phyloP scores from a whole-genome alignment of 2,329 filamentous ascomycete species.

The Aureobasidium sp. region DNA sequence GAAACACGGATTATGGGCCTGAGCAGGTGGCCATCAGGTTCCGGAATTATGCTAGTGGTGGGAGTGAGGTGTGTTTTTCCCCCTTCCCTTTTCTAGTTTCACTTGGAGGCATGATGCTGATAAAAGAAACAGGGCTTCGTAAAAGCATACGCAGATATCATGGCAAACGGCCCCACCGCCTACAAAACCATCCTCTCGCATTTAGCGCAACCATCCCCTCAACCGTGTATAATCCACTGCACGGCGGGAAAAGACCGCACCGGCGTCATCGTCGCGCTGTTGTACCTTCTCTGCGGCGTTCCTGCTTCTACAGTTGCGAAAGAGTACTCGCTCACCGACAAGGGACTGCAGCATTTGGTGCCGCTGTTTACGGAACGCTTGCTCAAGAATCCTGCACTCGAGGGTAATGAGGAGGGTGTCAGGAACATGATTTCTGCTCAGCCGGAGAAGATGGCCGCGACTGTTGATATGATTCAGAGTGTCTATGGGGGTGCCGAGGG shows the following conservation, averaged over 20 bases:
- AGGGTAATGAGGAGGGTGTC: slow-evolving; percentile 36
- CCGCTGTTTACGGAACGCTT: slow-evolving; percentile 44
- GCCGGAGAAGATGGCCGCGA: slow-evolving; percentile 44
- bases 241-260: slow-evolving; percentile 72
- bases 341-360: slow-evolving; percentile 42
- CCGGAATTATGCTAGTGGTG: slow-evolving; percentile 49
- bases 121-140: slow-evolving; percentile 44
- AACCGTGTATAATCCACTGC: slow-evolving; percentile 57
- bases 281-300: slow-evolving; percentile 57
- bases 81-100: not conserved
- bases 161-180: slow-evolving; percentile 43
- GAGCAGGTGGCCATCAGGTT: slow-evolving; percentile 54
- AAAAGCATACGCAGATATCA: slow-evolving; percentile 54
- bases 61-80: slow-evolving; percentile 32
- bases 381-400: slow-evolving; percentile 42
- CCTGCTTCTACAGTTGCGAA: slow-evolving; percentile 49
- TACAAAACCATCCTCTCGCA: slow-evolving; percentile 54
- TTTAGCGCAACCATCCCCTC: slow-evolving; percentile 36
- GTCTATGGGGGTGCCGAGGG: slow-evolving; percentile 55
- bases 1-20: slow-evolving; percentile 50
- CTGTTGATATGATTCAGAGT: slow-evolving; percentile 46
- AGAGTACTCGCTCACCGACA: slow-evolving; percentile 61
- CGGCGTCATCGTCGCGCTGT: slow-evolving; percentile 57
- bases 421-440: slow-evolving; percentile 36
- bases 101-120: not conserved